These are phyloP conservation scores for Pestalotiopsis sp. DNA, from an alignment of 2,329 filamentous ascomycete genomes.

Conservation along the genomic window DNA sequence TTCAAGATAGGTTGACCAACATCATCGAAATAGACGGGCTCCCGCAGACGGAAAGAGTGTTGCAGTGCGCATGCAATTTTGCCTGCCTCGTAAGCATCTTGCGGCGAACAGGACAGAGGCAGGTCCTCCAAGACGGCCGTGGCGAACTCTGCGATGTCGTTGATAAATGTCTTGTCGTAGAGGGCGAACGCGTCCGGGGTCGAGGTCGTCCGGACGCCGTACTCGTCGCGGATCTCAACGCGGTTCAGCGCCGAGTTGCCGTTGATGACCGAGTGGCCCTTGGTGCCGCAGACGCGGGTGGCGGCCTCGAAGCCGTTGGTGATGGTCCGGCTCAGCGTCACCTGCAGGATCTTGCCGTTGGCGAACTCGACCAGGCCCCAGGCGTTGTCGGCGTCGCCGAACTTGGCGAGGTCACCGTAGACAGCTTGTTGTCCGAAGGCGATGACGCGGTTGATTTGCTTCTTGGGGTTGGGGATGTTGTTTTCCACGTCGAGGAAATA, in stretches of 20 bases:
- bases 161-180: slow-evolving; percentile 4
- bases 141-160: slow-evolving; percentile 8
- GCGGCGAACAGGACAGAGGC: background rate
- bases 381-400: slow-evolving; percentile 10
- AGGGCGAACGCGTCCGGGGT: slow-evolving; percentile 8
- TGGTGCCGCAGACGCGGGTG: slow-evolving; percentile 11
- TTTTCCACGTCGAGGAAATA: slow-evolving; percentile 9
- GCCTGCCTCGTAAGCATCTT: background rate
- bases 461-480: slow-evolving; percentile 10
- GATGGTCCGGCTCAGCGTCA: slow-evolving; percentile 7
- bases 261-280: slow-evolving; percentile 7
- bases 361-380: slow-evolving; percentile 10
- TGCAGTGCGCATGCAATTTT: slow-evolving; percentile 6
- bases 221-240: slow-evolving; percentile 8
- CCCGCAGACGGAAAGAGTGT: slow-evolving; percentile 6
- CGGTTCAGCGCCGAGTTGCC: slow-evolving; percentile 9
- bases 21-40: slow-evolving; percentile 8
- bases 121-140: slow-evolving; percentile 5
- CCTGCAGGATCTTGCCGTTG: slow-evolving; percentile 5
- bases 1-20: slow-evolving; percentile 7
- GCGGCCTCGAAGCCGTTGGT: slow-evolving; percentile 9
- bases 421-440: slow-evolving; percentile 8
- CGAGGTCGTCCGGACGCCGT: slow-evolving; percentile 2
- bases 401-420: slow-evolving; percentile 7
- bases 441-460: slow-evolving; percentile 9